Base-by-base conservation (phyloP, 2,329 filamentous ascomycete genomes). In the Plectosphaerella plurivora region DNA sequence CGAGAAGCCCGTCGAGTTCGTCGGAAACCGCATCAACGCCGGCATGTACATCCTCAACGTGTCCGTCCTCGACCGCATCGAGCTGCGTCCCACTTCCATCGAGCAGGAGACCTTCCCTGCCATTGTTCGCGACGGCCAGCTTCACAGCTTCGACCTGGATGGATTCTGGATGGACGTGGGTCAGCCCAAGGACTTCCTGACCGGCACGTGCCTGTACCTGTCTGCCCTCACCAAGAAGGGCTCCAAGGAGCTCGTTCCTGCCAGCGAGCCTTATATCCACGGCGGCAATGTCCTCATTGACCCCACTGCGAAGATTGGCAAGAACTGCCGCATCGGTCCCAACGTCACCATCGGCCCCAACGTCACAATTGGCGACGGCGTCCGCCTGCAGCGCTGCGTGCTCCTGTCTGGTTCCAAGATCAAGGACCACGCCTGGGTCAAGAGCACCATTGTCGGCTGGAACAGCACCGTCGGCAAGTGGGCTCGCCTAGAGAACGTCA, bases 111-210 rank as follows among this genome's bases (percentile, higher is more conserved):
- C 91, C 35, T 99, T 99, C 88, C 93, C 93, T 46, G 85, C 90
- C 62, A 94, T 97, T 71, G 89, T 89, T 73, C 85, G 82, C 64
- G 93, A 97, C 64, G 91, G 91, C 59, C 83, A 93, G 73, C 78
- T 97, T 57, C 93, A 97, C 81, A 96, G 91, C 2, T 97, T 96
- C 68, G 93, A 97, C 68, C 84, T 97, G 28, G 91, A 97, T 61
- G 91, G 93, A 62, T 97, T 95, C 84, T 97, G 93, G 93, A 97
- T 97, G 93, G 93, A 97, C 63, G 91, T 99, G 59, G 93, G 93
- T 64, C 93, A 99, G 75, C 93, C 93, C 63, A 99, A 97, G 79
- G 93, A 99, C 69, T 99, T 97, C 83, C 79, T 99, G 52, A 91
- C 88, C 20, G 93, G 93, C 57, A 97, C 94, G 56, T 97, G 93